Evolutionary conservation across 1,139 yeast species (phyloP), one percentile per base, ranked within the genome.

Genomic region (Pichia sp.): DNA sequence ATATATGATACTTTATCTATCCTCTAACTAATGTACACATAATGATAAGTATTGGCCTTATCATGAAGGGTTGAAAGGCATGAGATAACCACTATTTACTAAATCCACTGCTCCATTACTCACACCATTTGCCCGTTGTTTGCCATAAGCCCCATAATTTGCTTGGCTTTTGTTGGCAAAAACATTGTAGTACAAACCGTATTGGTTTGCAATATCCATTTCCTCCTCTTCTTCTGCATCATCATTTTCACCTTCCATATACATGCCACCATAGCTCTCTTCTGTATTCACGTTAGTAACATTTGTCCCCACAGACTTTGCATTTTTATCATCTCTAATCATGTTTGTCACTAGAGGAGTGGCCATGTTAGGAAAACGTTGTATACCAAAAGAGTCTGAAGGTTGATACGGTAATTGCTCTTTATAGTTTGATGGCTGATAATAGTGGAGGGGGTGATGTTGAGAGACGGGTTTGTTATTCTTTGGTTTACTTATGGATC

Each of bases 371-470:
- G 56, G 59, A 23, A 57, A 57, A 23, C 58, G 42, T 28, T 56
- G 58, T 36, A 57, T 55, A 44, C 60, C 60, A 54, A 51, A 57
- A 2, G 60, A 54, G 34, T 57, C 60, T 2, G 60, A 57, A 12
- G 57, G 51, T 40, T 57, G 58, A 45, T 57, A 57, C 10, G 60
- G 60, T 2, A 48, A 37, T 18, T 55, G 57, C 18, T 53, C 54
- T 42, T 57, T 55, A 41, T 49, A 55, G 10, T 53, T 55, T 7
- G 65, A 58, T 6, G 64, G 61, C 39, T 62, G 65, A 39, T 60
- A 55, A 55, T 73, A 68, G 57, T 75, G 80, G 30, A 74, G 61
- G 0, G 80, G 81, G 59, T 76, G 81, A 54, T 76, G 80, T 47
- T 73, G 78, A 0, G 80, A 74, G 0, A 75, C 78, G 1, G 80